Evolutionary conservation across 257 asterid species (phyloP).

Genomic region (Echites panduratus): DNA sequence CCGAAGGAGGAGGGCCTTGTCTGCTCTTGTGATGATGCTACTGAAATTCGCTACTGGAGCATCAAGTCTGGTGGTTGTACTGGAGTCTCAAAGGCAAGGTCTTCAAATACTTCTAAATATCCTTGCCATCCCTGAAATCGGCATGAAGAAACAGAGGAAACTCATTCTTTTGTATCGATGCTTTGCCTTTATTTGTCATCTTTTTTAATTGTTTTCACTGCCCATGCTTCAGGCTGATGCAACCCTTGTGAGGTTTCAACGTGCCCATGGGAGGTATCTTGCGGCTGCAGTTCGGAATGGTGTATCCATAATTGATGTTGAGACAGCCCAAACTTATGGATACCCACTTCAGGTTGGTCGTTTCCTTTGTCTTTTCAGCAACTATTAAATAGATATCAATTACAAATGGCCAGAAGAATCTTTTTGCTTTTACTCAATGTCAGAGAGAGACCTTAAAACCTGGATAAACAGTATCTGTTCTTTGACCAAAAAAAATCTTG

Average conservation of each 20-base stretch:
- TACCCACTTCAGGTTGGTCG: slow-evolving; percentile 25
- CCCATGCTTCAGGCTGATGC: slow-evolving; percentile 27
- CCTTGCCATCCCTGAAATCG: neutral
- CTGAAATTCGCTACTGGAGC: slow-evolving; percentile 35
- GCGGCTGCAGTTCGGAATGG: slow-evolving; percentile 29
- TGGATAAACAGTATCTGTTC: neutral
- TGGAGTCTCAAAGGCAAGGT: slow-evolving; percentile 24
- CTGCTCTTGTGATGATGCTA: slow-evolving; percentile 27
- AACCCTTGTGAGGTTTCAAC: slow-evolving; percentile 33
- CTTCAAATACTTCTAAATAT: neutral
- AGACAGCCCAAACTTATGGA: slow-evolving; percentile 27
- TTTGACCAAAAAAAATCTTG: neutral
- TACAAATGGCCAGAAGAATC: neutral
- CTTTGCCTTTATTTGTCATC: neutral
- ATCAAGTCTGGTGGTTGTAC: slow-evolving; percentile 27
- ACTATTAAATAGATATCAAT: neutral
- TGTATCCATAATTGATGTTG: slow-evolving; percentile 31
- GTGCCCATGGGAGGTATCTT: slow-evolving; percentile 28
- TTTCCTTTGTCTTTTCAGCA: neutral
- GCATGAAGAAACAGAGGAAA: neutral
- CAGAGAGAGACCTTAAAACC: neutral
- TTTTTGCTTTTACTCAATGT: neutral
- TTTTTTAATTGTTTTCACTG: neutral
- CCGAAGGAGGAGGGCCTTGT: slow-evolving; percentile 30
- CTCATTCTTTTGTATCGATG: neutral